A percentile compares a stretch with the other conserved stretches of the same genome.
Evolutionary conservation across 257 asterid species (phyloP).

Genomic region (Solanum sitiens): DNA sequence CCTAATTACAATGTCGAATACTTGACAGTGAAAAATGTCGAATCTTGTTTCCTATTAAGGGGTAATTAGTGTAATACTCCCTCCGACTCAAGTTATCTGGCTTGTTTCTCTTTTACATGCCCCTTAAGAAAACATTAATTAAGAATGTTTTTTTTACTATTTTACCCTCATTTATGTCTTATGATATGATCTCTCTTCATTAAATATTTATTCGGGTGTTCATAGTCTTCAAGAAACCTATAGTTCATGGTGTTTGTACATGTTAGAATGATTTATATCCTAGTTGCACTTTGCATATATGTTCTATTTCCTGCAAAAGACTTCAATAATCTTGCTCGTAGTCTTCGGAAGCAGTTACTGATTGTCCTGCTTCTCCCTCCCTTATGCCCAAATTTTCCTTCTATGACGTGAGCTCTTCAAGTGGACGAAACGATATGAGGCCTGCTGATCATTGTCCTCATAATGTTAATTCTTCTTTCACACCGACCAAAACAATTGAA

Average conservation of each 20-base stretch:
- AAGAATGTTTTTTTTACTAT: too few species aligned
- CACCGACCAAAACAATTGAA: constrained; percentile 37
- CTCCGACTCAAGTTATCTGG: too few species aligned
- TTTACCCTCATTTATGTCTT: too few species aligned
- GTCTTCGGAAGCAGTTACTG: constrained; percentile 19
- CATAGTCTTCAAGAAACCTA: not conserved
- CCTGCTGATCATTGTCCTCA: constrained; percentile 32
- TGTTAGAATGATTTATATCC: too few species aligned
- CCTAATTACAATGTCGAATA: constrained; percentile 31
- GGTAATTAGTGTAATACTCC: too few species aligned
- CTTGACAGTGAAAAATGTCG: not conserved
- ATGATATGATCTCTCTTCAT: too few species aligned
- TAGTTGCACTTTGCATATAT: too few species aligned
- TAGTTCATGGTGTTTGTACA: not conserved
- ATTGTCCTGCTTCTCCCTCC: constrained; percentile 25
- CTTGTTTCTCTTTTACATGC: too few species aligned
- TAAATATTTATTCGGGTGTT: too few species aligned
- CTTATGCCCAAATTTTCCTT: constrained; percentile 34
- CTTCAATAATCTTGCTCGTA: not conserved
- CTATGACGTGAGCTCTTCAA: constrained; percentile 16
- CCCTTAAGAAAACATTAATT: too few species aligned
- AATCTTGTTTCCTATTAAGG: too few species aligned
- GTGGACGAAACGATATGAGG: constrained; percentile 6
- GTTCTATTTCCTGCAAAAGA: not conserved
- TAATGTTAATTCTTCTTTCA: constrained; percentile 15